These are phyloP conservation scores for Elsinoe australis DNA, from an alignment of 2,329 filamentous ascomycete species.

Conservation along the genomic window DNA sequence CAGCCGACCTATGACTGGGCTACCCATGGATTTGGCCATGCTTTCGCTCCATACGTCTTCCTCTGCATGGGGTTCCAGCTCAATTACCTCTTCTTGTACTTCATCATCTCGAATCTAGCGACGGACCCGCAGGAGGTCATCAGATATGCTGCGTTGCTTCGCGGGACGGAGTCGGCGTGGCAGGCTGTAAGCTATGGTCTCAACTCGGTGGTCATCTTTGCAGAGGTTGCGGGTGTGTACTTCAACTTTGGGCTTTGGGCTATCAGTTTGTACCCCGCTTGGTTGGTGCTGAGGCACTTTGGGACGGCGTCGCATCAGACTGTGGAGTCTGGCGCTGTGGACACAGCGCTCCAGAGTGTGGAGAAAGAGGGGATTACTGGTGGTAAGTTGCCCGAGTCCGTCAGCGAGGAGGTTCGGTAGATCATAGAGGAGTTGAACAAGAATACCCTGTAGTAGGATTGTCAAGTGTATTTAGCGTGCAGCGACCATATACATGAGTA, in stretches of 20 bases:
- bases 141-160: constrained; percentile 58
- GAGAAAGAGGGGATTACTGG: background rate
- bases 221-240: constrained; percentile 58
- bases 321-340: background rate
- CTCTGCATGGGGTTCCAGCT: constrained; percentile 61
- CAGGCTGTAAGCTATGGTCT: constrained; percentile 67
- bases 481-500: background rate
- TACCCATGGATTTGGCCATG: constrained; percentile 55
- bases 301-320: constrained; percentile 29
- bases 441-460: too few relatives aligned
- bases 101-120: constrained; percentile 60
- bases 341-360: background rate
- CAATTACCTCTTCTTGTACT: constrained; percentile 69
- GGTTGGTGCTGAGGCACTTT: constrained; percentile 56
- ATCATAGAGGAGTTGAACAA: background rate
- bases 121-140: constrained; percentile 56
- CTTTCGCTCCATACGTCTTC: constrained; percentile 61
- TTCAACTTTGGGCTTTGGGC: constrained; percentile 65
- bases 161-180: constrained; percentile 64
- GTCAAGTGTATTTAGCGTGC: background rate
- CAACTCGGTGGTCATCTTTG: constrained; percentile 54
- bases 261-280: constrained; percentile 55
- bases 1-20: constrained; percentile 60
- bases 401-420: constrained; percentile 1
- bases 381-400: background rate